Conservation (phyloP, 2,329 filamentous ascomycete species). For the Diaporthe velutina region DNA sequence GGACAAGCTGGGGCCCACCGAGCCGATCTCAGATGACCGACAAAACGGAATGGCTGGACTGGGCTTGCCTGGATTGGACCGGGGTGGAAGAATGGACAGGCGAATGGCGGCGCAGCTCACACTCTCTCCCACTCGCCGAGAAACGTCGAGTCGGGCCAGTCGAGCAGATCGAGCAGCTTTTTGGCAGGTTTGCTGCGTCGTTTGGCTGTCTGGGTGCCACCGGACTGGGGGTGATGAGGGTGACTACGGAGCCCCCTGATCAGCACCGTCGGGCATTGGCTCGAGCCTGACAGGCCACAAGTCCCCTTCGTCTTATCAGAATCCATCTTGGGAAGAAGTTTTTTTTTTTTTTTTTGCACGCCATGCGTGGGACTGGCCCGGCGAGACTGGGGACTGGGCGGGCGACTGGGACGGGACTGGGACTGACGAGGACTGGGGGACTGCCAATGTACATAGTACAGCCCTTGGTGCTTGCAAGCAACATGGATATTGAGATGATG, state of each 20-base stretch:
- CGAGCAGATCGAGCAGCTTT: conserved; percentile 2
- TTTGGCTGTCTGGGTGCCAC: neutral
- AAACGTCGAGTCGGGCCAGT: conserved; percentile 21
- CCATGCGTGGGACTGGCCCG: neutral
- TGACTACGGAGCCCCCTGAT: conserved; percentile 13
- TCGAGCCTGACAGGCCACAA: conserved; percentile 22
- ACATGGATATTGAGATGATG: conserved; percentile 33
- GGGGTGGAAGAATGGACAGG: neutral
- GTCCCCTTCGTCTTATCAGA: conserved; percentile 37
- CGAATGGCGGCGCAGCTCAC: conserved; percentile 36
- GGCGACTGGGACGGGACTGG: conserved; percentile 2
- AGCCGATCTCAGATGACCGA: conserved; percentile 24
- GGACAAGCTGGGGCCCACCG: conserved; percentile 29
- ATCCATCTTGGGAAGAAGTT: conserved; percentile 30
- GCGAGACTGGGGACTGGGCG: conserved; percentile 13
- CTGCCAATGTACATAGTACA: neutral
- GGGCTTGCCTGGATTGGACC: conserved; percentile 20
- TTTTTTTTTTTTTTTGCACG: neutral
- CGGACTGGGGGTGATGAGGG: conserved; percentile 6
- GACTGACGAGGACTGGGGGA: no score
- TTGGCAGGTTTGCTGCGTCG: neutral
- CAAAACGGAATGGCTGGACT: conserved; percentile 31
- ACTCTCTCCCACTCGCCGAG: conserved; percentile 22
- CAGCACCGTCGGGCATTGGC: conserved; percentile 33
- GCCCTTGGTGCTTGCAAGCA: neutral